These are phyloP conservation scores for Flagelloscypha sp. DNA, from an alignment of 768 basidiomycete species.

Conservation along the genomic window DNA sequence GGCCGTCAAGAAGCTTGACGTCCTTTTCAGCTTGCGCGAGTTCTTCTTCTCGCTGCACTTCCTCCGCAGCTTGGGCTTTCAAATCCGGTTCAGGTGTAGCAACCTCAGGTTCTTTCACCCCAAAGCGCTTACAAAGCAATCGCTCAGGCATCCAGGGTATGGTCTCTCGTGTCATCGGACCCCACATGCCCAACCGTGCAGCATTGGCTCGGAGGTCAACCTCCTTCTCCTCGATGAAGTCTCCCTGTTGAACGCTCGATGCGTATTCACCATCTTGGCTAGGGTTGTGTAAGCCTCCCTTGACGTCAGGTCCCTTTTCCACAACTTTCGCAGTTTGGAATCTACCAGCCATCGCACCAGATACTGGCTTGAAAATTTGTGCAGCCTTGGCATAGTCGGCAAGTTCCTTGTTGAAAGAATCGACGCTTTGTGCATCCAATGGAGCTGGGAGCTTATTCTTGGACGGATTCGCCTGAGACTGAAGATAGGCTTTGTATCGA, in stretches of 20 bases:
- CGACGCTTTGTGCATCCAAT: conserved; percentile 47
- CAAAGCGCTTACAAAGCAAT: conserved; percentile 88
- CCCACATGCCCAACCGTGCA: conserved; percentile 84
- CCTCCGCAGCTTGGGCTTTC: conserved; percentile 13
- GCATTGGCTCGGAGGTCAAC: conserved; percentile 76
- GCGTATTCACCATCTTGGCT: conserved; percentile 31
- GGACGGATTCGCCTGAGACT: conserved; percentile 52
- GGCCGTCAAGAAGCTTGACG: no score
- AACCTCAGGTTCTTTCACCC: conserved; percentile 62
- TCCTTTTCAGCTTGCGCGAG: no score
- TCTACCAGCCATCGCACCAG: conserved; percentile 88
- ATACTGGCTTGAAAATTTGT: conserved; percentile 82
- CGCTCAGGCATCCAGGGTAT: conserved; percentile 73
- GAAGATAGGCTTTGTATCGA: conserved; percentile 78
- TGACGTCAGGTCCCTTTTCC: conserved; percentile 52
- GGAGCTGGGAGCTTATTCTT: conserved; percentile 40
- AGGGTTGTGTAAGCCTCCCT: conserved; percentile 66
- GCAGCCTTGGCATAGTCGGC: conserved; percentile 84
- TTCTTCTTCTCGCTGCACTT: conserved; percentile 6
- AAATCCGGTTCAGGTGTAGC: conserved; percentile 12
- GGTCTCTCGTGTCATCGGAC: conserved; percentile 71
- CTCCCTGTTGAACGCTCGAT: conserved; percentile 33
- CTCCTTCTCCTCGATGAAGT: conserved; percentile 42
- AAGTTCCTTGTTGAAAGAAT: conserved; percentile 76
- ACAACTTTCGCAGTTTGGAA: conserved; percentile 76